Evolutionary conservation across 2,329 filamentous ascomycete genomes (phyloP).

Genomic region (Claviceps spartinae): DNA sequence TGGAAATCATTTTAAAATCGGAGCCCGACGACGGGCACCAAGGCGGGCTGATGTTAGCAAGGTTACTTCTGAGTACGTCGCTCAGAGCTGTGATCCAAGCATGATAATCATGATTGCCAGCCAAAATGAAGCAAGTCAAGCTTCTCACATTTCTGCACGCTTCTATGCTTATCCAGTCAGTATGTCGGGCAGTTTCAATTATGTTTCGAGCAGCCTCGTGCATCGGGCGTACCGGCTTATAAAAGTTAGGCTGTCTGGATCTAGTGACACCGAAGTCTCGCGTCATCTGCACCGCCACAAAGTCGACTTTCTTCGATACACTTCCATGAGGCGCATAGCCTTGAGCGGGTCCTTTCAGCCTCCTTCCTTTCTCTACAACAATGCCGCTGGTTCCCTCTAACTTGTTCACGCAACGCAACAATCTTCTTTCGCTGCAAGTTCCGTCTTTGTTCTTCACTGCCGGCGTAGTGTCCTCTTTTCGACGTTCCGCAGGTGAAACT

Average conservation of each 20-base stretch:
- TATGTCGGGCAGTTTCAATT: too few species aligned
- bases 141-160: too few species aligned
- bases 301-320: constrained; percentile 28
- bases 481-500: not conserved
- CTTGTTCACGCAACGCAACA: not conserved
- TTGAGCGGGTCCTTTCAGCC: constrained; percentile 17
- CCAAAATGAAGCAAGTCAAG: too few species aligned
- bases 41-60: not conserved
- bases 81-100: too few species aligned
- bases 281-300: constrained; percentile 22
- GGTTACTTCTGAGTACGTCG: not conserved
- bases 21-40: constrained; percentile 1
- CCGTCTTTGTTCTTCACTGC: not conserved
- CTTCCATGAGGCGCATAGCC: constrained; percentile 28
- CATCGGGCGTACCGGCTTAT: not conserved
- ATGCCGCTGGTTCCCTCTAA: not conserved
- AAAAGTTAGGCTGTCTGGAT: too few species aligned
- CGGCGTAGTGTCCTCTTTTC: not conserved
- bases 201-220: not conserved
- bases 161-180: too few species aligned
- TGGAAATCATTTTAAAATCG: not conserved
- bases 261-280: not conserved
- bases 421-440: not conserved
- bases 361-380: constrained; percentile 6
- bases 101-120: too few species aligned